Evolutionary conservation across 2,329 filamentous ascomycete species (phyloP).

Genomic region (Metarhizium guizhouense): DNA sequence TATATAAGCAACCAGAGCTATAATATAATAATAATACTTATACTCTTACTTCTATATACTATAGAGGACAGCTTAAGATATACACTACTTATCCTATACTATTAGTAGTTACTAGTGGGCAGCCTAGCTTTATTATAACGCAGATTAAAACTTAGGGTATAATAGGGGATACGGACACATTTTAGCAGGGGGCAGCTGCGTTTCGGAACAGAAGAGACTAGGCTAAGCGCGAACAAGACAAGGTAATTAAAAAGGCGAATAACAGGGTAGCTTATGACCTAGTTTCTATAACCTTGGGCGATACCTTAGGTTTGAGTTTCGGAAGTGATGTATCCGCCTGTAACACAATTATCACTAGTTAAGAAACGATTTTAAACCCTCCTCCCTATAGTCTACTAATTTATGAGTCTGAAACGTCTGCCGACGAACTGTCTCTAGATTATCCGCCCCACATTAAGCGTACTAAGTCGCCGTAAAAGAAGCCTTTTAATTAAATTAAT

Average conservation of each 20-base stretch:
- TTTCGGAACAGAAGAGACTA: conserved; percentile 2
- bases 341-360: neutral
- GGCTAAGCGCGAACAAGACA: neutral
- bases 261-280: too few relatives aligned
- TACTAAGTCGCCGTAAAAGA: neutral
- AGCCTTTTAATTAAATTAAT: too few relatives aligned
- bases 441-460: neutral
- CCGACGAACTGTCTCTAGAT: neutral
- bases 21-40: conserved; percentile 3
- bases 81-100: conserved; percentile 2
- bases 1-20: conserved; percentile 12
- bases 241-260: neutral
- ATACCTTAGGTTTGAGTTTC: neutral
- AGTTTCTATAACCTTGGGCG: neutral
- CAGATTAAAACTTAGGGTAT: neutral
- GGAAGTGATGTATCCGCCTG: neutral
- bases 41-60: neutral
- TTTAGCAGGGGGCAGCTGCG: neutral
- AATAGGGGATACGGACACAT: neutral
- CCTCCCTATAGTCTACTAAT: neutral
- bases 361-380: neutral
- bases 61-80: neutral
- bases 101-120: neutral
- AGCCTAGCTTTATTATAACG: neutral
- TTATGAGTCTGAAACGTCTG: neutral